Evolutionary conservation across 2,329 filamentous ascomycete species (phyloP).

Genomic region (Botrytis medusae): DNA sequence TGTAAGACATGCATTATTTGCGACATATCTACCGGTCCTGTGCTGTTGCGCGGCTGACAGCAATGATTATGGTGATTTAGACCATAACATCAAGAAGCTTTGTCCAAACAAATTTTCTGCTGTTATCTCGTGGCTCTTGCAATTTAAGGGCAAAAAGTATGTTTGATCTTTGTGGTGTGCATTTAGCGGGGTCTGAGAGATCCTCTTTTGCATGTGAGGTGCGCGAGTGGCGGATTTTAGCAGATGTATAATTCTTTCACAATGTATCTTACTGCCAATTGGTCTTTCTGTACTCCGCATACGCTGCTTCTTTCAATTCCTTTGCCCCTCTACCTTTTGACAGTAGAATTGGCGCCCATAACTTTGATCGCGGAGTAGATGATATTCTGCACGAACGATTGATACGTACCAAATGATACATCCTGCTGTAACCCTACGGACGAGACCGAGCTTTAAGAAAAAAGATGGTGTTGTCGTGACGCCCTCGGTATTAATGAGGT

Average conservation of each 20-base stretch:
- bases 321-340: background rate
- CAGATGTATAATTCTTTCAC: background rate
- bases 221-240: background rate
- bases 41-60: constrained; percentile 1
- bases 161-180: background rate
- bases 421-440: background rate
- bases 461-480: background rate
- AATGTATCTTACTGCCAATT: background rate
- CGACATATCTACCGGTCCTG: background rate
- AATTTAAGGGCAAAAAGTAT: background rate
- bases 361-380: background rate
- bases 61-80: background rate
- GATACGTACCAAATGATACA: background rate
- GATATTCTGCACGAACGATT: background rate
- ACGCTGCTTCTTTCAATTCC: background rate
- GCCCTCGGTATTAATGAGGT: background rate
- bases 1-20: constrained; percentile 8
- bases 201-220: background rate
- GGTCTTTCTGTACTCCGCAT: background rate
- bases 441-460: background rate
- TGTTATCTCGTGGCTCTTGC: background rate
- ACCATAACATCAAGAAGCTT: background rate
- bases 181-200: background rate
- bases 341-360: background rate
- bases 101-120: background rate